Base-by-base conservation (phyloP, 1,284 basidiomycete species). In the Microbotryomycetes sp. region DNA sequence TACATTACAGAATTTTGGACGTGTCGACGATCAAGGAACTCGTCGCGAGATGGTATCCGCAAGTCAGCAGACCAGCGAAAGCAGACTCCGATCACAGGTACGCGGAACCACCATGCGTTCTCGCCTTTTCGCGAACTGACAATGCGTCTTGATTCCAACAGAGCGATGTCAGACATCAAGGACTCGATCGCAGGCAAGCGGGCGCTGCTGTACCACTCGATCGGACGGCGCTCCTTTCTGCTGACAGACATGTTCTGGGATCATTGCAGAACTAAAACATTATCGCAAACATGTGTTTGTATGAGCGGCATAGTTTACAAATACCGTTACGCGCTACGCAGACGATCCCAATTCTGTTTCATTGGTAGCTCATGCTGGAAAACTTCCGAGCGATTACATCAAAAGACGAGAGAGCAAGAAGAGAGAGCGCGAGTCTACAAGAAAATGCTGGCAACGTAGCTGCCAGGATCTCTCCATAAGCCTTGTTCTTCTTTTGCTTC, bases 1-100 rank as follows among this genome's bases (percentile, higher is more conserved):
- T 77, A 18, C 75, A 76, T 52, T 77, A 77, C 62, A 68, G 76
- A 3, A 76, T 76, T 53, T 70, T 76, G 27, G 76, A 77, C 54
- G 69, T 70, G 18, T 60, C 56, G 24, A 61, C 62, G 24, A 64
- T 70, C 57, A 70, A 70, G 60, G 75, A 76, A 57, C 59, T 76
- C 13, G 73, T 70, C 0, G 35, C 64, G 7, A 53, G 75, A n/a
- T 76, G 75, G 75, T 75, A 76, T 60, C 67, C 67, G 3, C 47
- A 50, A 9, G 13, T 59, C 6, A 41, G 50, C 11, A 56, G 54
- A 45, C 21, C 29, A 15, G 23, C 45, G 21, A 65, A 65, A 50
- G 55, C 57, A 27, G 61, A 63, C 4, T 65, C 61, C 1, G 61
- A 61, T 24, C 66, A 68, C 29, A 52, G 65, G 65, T 53, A 26